Conservation (phyloP, 768 basidiomycete genomes). For the Heimioporus sp. region DNA sequence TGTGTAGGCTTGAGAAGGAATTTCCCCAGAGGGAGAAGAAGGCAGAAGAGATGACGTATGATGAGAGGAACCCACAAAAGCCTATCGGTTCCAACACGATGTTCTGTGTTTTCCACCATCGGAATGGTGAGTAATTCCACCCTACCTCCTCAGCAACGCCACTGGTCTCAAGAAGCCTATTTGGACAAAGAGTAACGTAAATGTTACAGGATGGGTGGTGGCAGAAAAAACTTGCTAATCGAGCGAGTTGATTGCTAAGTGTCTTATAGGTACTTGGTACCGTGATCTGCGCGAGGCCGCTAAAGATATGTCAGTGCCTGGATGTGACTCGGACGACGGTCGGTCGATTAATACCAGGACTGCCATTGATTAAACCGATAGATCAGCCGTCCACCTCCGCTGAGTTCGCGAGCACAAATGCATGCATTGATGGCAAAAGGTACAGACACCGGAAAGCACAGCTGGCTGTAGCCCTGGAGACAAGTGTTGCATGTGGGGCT, state of each 20-base stretch:
- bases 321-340: not conserved
- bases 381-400: too few species aligned
- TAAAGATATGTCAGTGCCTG: too few species aligned
- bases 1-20: not conserved
- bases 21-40: not conserved
- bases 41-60: conserved; percentile 4
- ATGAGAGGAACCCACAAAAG: conserved; percentile 1
- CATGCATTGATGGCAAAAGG: not conserved
- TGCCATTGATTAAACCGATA: not conserved
- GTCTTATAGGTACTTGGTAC: not conserved
- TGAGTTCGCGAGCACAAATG: not conserved
- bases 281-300: too few species aligned
- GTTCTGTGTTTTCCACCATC: not conserved
- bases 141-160: conserved; percentile 9
- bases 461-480: conserved; percentile 7
- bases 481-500: not conserved
- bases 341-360: not conserved
- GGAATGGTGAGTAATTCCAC: not conserved
- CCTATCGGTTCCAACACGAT: conserved; percentile 1
- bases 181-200: too few species aligned
- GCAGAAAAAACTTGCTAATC: not conserved
- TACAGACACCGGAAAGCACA: not conserved
- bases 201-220: not conserved
- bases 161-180: conserved; percentile 3
- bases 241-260: not conserved